Conservation (phyloP, 1,284 basidiomycete species). For the Porogramme epimiltina region DNA sequence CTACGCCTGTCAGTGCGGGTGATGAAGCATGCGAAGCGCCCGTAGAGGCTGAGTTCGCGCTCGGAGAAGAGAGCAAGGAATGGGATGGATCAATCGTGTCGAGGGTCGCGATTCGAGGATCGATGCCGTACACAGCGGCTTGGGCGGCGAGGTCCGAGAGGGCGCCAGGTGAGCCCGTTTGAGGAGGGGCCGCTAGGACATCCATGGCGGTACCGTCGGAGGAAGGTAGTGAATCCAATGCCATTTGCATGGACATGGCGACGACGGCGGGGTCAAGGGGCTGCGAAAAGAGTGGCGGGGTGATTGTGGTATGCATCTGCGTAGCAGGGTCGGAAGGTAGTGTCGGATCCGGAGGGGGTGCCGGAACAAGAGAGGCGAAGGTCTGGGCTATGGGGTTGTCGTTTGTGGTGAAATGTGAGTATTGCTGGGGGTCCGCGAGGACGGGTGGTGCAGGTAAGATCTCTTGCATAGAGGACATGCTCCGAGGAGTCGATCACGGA, state of each 20-base stretch:
- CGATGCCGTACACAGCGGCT: conserved; percentile 29
- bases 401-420: conserved; percentile 26
- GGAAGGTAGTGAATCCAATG: conserved; percentile 35
- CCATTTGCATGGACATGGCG: conserved; percentile 41
- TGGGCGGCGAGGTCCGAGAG: conserved; percentile 41
- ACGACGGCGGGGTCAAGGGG: conserved; percentile 38
- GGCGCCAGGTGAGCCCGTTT: conserved; percentile 32
- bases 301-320: conserved; percentile 32
- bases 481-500: conserved; percentile 18
- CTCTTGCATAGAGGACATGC: conserved; percentile 32
- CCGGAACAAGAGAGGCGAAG: conserved; percentile 28
- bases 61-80: conserved; percentile 40
- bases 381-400: conserved; percentile 20
- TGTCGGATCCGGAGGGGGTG: conserved; percentile 31
- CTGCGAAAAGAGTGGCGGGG: conserved; percentile 38
- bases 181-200: conserved; percentile 28
- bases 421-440: conserved; percentile 29
- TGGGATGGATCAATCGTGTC: conserved; percentile 31
- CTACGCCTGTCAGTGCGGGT: conserved; percentile 37
- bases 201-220: conserved; percentile 41
- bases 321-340: conserved; percentile 24
- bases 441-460: conserved; percentile 23
- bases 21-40: conserved; percentile 43
- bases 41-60: conserved; percentile 42
- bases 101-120: conserved; percentile 26